Evolutionary conservation across 805 yeast species (phyloP).

Genomic region (Candida yuanshanica): DNA sequence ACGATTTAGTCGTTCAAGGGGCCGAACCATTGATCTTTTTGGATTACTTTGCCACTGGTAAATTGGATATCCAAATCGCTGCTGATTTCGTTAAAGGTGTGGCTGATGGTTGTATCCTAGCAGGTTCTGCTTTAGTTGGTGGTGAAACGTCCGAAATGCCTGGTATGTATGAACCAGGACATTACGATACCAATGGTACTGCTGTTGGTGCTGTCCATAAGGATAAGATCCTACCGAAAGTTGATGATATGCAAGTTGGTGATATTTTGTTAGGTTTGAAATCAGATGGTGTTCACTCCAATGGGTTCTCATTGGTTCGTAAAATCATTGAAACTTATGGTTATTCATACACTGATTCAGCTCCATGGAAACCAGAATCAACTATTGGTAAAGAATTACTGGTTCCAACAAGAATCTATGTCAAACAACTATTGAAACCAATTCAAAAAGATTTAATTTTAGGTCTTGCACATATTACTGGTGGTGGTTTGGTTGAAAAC

Average conservation of each 20-base stretch:
- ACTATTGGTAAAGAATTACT: conserved; percentile 84
- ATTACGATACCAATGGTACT: conserved; percentile 97
- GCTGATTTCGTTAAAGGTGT: conserved; percentile 91
- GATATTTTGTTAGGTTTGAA: conserved; percentile 81
- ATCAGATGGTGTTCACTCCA: conserved; percentile 93
- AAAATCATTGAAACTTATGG: conserved; percentile 78
- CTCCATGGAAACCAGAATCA: conserved; percentile 75
- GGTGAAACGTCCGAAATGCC: conserved; percentile 99
- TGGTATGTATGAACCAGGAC: conserved; percentile 92
- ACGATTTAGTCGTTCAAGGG: conserved; percentile 96
- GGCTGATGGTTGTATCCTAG: conserved; percentile 89
- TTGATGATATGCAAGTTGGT: conserved; percentile 64
- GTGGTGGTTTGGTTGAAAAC: conserved; percentile 96
- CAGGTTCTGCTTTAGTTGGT: conserved; percentile 97
- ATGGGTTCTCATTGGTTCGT: conserved; percentile 93
- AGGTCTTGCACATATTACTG: conserved; percentile 96
- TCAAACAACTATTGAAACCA: conserved; percentile 78
- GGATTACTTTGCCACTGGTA: conserved; percentile 95
- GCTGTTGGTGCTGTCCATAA: conserved; percentile 95
- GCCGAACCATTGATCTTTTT: conserved; percentile 95
- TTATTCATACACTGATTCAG: conserved; percentile 61
- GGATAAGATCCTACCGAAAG: conserved; percentile 65
- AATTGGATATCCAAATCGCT: conserved; percentile 77
- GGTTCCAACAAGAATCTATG: conserved; percentile 91
- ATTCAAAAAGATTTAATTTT: conserved; percentile 61